Conservation (phyloP, 2,329 filamentous ascomycete genomes). For the Aspergillus transmontanensis region DNA sequence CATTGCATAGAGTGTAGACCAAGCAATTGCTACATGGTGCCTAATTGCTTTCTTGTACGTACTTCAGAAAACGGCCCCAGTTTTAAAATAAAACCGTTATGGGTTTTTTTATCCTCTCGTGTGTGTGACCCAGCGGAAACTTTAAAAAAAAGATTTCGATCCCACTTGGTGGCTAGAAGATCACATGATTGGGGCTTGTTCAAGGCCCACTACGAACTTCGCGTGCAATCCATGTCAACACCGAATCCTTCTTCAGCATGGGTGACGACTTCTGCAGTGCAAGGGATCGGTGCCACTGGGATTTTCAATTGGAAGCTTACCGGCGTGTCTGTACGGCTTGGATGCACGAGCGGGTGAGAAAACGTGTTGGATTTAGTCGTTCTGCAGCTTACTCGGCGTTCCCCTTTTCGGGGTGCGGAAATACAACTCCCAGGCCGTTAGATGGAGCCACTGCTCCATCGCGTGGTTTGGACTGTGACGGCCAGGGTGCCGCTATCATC, state of each 20-base stretch:
- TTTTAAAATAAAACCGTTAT: not conserved
- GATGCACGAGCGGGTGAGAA: not conserved
- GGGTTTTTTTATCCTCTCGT: not conserved
- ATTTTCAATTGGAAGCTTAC: constrained; percentile 13
- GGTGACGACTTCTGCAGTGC: constrained; percentile 8
- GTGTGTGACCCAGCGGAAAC: not conserved
- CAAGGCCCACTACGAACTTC: constrained; percentile 10
- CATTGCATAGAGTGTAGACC: not conserved
- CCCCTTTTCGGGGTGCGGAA: not conserved
- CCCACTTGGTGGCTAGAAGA: constrained; percentile 8
- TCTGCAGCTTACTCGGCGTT: constrained; percentile 5
- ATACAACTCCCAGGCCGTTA: constrained; percentile 1
- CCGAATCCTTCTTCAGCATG: constrained; percentile 1
- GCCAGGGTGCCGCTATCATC: not conserved
- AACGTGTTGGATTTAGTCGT: not conserved
- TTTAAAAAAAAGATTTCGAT: not conserved
- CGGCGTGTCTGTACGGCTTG: constrained; percentile 3
- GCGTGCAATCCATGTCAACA: not conserved
- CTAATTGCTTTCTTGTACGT: not conserved
- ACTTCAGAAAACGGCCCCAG: not conserved
- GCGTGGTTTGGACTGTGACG: not conserved
- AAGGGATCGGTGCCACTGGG: not conserved
- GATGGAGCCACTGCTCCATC: constrained; percentile 5
- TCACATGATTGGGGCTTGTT: constrained; percentile 16
- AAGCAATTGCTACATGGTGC: not conserved